phyloP scores from a whole-genome alignment of 495 filamentous ascomycete genomes.

The Neurospora africana region DNA sequence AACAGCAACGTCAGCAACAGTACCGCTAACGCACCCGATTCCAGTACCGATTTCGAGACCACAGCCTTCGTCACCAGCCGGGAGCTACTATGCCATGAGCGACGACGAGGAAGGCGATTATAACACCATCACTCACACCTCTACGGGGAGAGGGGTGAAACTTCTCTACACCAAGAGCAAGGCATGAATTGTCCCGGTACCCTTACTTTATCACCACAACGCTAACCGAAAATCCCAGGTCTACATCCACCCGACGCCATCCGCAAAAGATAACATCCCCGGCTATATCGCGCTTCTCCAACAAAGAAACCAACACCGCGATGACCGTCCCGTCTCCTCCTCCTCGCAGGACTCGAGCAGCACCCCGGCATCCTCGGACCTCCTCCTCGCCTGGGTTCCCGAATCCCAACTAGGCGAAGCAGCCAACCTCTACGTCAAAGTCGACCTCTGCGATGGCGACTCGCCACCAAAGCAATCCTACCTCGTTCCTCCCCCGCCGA shows the following conservation, averaged over 20 bases:
- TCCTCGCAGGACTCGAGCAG: constrained; percentile 34
- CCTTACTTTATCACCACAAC: neutral
- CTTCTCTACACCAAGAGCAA: constrained; percentile 97
- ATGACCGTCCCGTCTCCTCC: constrained; percentile 36
- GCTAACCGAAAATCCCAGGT: constrained; percentile 45
- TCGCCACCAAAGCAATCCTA: constrained; percentile 77
- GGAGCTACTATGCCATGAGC: constrained; percentile 92
- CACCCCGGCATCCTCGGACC: constrained; percentile 44
- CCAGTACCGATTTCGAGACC: constrained; percentile 1
- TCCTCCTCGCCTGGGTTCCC: constrained; percentile 87
- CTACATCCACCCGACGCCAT: constrained; percentile 93
- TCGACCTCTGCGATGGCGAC: constrained; percentile 73
- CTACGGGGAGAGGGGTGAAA: constrained; percentile 77
- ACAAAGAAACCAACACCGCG: constrained; percentile 54
- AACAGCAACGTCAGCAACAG: neutral
- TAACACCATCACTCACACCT: constrained; percentile 82
- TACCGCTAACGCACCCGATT: neutral
- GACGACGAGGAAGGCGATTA: constrained; percentile 95
- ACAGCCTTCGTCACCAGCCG: constrained; percentile 57
- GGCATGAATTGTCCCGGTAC: constrained; percentile 31
- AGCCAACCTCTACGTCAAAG: constrained; percentile 83
- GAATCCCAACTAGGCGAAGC: constrained; percentile 82
- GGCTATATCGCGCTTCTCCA: constrained; percentile 91
- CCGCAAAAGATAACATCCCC: constrained; percentile 90
- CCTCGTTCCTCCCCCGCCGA: constrained; percentile 85